Evolutionary conservation across 176 grass and related monocot species (phyloP).

Genomic region (Bonia amplexicaulis): DNA sequence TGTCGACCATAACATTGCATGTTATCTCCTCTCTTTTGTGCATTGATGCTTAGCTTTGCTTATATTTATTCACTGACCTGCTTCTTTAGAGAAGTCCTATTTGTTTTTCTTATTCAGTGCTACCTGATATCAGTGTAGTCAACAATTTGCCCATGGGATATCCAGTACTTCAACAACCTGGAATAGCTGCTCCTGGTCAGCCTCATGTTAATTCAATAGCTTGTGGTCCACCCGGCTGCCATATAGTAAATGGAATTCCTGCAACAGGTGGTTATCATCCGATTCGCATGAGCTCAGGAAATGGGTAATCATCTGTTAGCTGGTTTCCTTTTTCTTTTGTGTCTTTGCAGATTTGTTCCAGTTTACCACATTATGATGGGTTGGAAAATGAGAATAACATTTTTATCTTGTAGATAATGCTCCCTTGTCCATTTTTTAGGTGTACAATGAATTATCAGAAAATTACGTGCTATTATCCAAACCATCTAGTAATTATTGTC

Average conservation of each 20-base stretch:
- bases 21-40: neutral
- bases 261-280: conserved; percentile 75
- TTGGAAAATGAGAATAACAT: neutral
- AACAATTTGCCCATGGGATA: conserved; percentile 95
- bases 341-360: neutral
- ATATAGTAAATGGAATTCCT: conserved; percentile 92
- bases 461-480: neutral
- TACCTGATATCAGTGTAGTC: conserved; percentile 66
- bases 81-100: neutral
- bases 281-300: conserved; percentile 77
- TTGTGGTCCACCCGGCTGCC: conserved; percentile 66
- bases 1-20: neutral
- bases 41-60: neutral
- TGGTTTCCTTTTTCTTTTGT: neutral
- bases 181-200: conserved; percentile 59
- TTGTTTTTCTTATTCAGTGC: conserved; percentile 45
- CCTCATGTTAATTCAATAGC: conserved; percentile 67
- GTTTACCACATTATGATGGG: neutral
- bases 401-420: neutral
- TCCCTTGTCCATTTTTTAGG: neutral
- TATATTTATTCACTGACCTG: conserved; percentile 6
- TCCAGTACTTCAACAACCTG: conserved; percentile 81
- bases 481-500: conserved; percentile 1
- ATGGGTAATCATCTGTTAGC: conserved; percentile 63
- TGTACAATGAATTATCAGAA: neutral